These are phyloP conservation scores for Syncephalis fuscata DNA, from an alignment of 371 early-diverging fungal genomes.

Conservation along the genomic window DNA sequence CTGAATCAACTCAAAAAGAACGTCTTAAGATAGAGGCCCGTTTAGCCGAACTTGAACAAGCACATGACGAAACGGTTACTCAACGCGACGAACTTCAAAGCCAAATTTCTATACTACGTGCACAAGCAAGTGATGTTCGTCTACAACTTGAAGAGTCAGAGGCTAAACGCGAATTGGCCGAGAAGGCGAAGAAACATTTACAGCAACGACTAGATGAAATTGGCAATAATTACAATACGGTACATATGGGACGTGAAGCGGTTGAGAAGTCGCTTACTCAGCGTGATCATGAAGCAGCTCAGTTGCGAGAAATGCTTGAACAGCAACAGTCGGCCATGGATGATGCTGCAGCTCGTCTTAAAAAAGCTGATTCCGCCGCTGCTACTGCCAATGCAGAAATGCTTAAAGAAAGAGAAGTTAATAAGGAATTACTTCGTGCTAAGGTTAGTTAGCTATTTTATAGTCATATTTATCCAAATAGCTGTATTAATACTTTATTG, in stretches of 20 bases:
- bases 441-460: slow-evolving; percentile 18
- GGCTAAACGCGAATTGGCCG: slow-evolving; percentile 27
- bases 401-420: slow-evolving; percentile 38
- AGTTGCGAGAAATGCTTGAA: slow-evolving; percentile 46
- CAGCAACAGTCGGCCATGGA: slow-evolving; percentile 39
- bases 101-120: slow-evolving; percentile 20
- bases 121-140: slow-evolving; percentile 31
- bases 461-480: slow-evolving; percentile 6
- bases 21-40: slow-evolving; percentile 38
- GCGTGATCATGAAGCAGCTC: slow-evolving; percentile 30
- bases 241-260: slow-evolving; percentile 34
- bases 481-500: too few species aligned
- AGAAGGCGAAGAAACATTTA: slow-evolving; percentile 43
- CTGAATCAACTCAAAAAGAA: slow-evolving; percentile 39
- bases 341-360: slow-evolving; percentile 32
- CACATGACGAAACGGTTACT: slow-evolving; percentile 22
- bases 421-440: slow-evolving; percentile 36
- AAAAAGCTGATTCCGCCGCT: slow-evolving; percentile 36
- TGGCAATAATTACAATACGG: slow-evolving; percentile 40
- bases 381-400: slow-evolving; percentile 37
- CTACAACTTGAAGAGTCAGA: slow-evolving; percentile 42
- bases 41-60: slow-evolving; percentile 31
- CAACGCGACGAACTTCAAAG: slow-evolving; percentile 29
- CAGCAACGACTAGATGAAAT: slow-evolving; percentile 59
- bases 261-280: slow-evolving; percentile 33